phyloP scores from a whole-genome alignment of 2,329 filamentous ascomycete genomes.

The Fusarium anthophilum region DNA sequence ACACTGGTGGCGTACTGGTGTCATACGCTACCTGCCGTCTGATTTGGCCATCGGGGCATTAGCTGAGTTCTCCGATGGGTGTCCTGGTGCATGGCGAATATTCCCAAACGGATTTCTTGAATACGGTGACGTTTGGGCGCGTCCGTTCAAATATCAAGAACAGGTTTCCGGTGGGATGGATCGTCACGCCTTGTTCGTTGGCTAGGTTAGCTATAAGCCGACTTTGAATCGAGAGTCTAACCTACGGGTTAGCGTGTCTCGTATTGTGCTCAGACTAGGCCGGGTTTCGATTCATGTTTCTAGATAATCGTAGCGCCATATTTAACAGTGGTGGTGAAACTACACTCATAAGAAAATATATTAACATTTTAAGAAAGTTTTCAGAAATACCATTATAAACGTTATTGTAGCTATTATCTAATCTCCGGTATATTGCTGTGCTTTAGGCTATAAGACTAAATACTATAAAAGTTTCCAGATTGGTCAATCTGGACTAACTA shows the following conservation, averaged over 20 bases:
- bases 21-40: neutral
- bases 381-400: rapidly evolving
- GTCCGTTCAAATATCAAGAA: neutral
- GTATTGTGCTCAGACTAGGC: neutral
- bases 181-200: neutral
- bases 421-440: too few relatives aligned
- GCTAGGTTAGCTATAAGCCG: neutral
- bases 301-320: neutral
- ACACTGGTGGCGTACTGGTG: too few relatives aligned
- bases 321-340: neutral
- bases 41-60: neutral
- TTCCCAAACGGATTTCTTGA: neutral
- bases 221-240: neutral
- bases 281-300: neutral
- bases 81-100: neutral
- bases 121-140: neutral
- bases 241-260: neutral
- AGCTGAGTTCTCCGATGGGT: neutral
- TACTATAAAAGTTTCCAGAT: neutral
- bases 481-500: neutral
- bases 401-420: rapidly evolving
- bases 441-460: neutral
- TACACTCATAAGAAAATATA: too few relatives aligned
- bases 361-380: too few relatives aligned
- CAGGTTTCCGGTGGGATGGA: neutral